Evolutionary conservation across 208 protist genomes (phyloP).

Genomic region (Trichomonas gallinae): DNA sequence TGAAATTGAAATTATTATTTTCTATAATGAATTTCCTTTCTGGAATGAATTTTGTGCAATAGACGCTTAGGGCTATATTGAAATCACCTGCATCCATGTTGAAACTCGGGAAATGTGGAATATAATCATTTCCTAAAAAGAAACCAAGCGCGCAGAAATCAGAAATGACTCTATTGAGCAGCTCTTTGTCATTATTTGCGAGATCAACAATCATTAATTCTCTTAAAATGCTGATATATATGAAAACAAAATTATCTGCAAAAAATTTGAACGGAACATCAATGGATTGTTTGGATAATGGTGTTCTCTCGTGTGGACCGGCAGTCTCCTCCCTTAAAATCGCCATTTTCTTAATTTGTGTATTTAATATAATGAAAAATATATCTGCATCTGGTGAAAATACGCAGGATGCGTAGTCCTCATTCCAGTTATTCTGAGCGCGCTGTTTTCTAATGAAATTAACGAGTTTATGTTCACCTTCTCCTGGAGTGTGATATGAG

Average conservation of each 20-base stretch:
- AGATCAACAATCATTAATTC: not conserved
- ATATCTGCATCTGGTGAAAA: not conserved
- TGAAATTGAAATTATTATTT: not conserved
- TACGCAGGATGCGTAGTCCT: not conserved
- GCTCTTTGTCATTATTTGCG: not conserved
- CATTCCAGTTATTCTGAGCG: not conserved
- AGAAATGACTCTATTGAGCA: not conserved
- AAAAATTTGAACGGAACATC: not conserved
- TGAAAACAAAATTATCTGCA: not conserved
- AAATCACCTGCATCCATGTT: not conserved
- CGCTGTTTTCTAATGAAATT: not conserved
- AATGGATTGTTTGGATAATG: not conserved
- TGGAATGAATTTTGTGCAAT: not conserved
- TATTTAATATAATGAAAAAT: not conserved
- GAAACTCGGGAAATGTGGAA: not conserved
- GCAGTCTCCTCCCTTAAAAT: not conserved
- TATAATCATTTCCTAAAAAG: not conserved
- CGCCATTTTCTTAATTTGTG: not conserved
- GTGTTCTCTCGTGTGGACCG: not conserved
- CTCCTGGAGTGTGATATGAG: slow-evolving; percentile 1
- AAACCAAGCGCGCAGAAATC: not conserved
- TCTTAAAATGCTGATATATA: not conserved
- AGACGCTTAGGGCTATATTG: not conserved
- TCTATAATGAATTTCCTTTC: not conserved
- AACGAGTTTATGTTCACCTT: slow-evolving; percentile 19